phyloP scores from a whole-genome alignment of 2,329 filamentous ascomycete genomes.

The Graphium sp. region DNA sequence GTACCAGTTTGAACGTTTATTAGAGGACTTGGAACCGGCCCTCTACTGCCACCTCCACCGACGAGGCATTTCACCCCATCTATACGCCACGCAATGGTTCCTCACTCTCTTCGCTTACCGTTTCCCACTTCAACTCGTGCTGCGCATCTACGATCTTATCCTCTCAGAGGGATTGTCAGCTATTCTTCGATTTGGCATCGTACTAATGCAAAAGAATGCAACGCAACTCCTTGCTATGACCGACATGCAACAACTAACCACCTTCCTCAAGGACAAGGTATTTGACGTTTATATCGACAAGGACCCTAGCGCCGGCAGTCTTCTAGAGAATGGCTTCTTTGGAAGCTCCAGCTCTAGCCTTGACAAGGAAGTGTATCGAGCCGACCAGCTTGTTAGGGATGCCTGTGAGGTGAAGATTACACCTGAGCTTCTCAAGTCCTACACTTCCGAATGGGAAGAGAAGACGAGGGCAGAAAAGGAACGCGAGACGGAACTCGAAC shows the following conservation, averaged over 20 bases:
- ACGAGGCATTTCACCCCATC: conserved; percentile 70
- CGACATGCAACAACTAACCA: conserved; percentile 80
- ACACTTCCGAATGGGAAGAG: conserved; percentile 83
- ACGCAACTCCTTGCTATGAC: conserved; percentile 63
- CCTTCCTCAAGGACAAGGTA: conserved; percentile 79
- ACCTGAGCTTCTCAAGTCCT: conserved; percentile 63
- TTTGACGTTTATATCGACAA: conserved; percentile 98
- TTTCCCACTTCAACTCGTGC: conserved; percentile 87
- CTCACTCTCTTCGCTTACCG: conserved; percentile 96
- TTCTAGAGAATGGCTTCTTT: conserved; percentile 94
- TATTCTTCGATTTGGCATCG: conserved; percentile 85
- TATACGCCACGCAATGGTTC: conserved; percentile 99
- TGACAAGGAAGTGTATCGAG: conserved; percentile 91
- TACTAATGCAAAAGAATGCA: conserved; percentile 91
- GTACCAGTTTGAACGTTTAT: conserved; percentile 84
- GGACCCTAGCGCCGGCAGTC: conserved; percentile 76
- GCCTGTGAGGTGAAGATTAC: conserved; percentile 79
- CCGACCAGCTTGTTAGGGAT: conserved; percentile 83
- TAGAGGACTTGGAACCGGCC: conserved; percentile 88
- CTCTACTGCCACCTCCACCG: conserved; percentile 88
- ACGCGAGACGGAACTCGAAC: conserved; percentile 65
- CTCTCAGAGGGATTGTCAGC: conserved; percentile 85
- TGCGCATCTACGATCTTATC: conserved; percentile 92
- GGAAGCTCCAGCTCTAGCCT: conserved; percentile 75
- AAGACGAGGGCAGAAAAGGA: conserved; percentile 70